phyloP scores from a whole-genome alignment of 306 rosid species.

The Vigna trinervia region DNA sequence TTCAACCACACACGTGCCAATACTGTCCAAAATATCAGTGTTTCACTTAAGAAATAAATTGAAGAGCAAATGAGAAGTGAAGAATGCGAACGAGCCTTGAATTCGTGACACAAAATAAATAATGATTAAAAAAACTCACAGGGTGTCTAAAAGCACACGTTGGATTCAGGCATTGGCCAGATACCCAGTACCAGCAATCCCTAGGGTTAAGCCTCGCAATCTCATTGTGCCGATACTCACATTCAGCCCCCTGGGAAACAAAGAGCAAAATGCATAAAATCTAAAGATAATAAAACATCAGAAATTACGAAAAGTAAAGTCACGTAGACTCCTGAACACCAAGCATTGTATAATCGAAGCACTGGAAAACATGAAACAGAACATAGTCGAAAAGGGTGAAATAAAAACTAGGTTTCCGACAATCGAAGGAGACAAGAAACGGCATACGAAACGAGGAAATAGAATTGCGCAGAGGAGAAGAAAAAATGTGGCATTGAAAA shows the following conservation, averaged over 20 bases:
- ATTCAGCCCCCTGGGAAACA: slow-evolving; percentile 72
- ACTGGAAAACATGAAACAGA: background rate
- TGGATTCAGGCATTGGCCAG: slow-evolving; percentile 76
- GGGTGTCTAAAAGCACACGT: slow-evolving; percentile 93
- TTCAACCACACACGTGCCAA: background rate
- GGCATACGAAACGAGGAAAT: background rate
- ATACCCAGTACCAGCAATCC: slow-evolving; percentile 93
- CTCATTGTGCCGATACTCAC: slow-evolving; percentile 90
- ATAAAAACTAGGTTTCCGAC: slow-evolving; percentile 12
- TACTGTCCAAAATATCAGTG: background rate
- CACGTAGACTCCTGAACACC: background rate
- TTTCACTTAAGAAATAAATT: slow-evolving; percentile 5
- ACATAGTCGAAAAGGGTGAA: background rate
- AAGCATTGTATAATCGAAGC: slow-evolving; percentile 32
- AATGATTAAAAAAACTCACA: slow-evolving; percentile 53
- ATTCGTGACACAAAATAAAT: background rate
- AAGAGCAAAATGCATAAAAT: slow-evolving; percentile 22
- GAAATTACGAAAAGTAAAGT: background rate
- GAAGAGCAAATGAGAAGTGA: background rate
- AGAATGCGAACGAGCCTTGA: slow-evolving; percentile 6
- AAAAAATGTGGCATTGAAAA: background rate
- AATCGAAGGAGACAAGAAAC: slow-evolving; percentile 42
- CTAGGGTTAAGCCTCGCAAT: slow-evolving; percentile 87
- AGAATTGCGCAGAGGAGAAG: too few species aligned
- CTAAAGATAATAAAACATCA: slow-evolving; percentile 12